phyloP scores from a whole-genome alignment of 768 basidiomycete genomes.

The Leccinum aurantiacum region DNA sequence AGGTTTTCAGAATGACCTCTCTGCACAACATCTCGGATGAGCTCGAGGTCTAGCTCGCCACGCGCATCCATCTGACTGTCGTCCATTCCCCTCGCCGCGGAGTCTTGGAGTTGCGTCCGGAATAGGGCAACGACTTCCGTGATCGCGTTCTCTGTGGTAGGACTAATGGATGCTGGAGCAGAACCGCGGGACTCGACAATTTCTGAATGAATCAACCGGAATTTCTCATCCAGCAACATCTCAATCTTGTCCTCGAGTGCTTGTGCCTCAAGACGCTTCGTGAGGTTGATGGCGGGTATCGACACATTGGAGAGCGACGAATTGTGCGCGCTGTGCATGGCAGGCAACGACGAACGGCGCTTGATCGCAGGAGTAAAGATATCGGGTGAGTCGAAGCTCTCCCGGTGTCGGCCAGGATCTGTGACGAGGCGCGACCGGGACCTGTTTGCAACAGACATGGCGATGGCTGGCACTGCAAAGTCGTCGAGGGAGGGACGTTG shows the following conservation, averaged over 20 bases:
- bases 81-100: slow-evolving; percentile 54
- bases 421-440: slow-evolving; percentile 55
- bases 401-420: slow-evolving; percentile 49
- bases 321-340: slow-evolving; percentile 46
- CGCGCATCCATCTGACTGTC: slow-evolving; percentile 69
- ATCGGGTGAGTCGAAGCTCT: slow-evolving; percentile 35
- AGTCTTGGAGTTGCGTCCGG: slow-evolving; percentile 65
- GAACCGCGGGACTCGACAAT: slow-evolving; percentile 29
- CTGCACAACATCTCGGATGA: slow-evolving; percentile 68
- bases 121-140: slow-evolving; percentile 66
- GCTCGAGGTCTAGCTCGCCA: slow-evolving; percentile 76
- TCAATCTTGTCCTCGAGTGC: slow-evolving; percentile 62
- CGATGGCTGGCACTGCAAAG: slow-evolving; percentile 63
- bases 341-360: slow-evolving; percentile 58
- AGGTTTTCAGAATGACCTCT: slow-evolving; percentile 65
- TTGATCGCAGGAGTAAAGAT: slow-evolving; percentile 44
- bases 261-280: slow-evolving; percentile 57
- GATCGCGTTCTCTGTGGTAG: slow-evolving; percentile 48
- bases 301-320: slow-evolving; percentile 47
- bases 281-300: slow-evolving; percentile 49
- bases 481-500: slow-evolving; percentile 78
- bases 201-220: slow-evolving; percentile 49
- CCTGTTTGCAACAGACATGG: slow-evolving; percentile 54
- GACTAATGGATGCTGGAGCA: slow-evolving; percentile 34
- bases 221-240: slow-evolving; percentile 67